These are phyloP conservation scores for Arthrinium phaeospermum DNA, from an alignment of 2,329 filamentous ascomycete genomes.

Conservation along the genomic window DNA sequence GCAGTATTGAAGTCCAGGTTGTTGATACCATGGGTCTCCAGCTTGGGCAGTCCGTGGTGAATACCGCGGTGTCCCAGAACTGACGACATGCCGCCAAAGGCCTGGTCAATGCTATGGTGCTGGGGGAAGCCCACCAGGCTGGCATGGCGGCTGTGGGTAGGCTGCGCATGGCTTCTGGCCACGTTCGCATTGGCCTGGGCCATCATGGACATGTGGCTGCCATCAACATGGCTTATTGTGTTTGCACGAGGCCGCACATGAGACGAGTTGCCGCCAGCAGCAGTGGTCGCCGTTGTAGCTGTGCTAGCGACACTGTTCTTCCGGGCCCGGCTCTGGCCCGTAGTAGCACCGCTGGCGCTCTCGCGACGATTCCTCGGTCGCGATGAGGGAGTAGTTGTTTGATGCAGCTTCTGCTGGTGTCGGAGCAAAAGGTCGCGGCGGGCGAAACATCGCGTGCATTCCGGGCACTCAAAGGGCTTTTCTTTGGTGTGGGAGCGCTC, in stretches of 20 bases:
- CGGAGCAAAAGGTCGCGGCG: slow-evolving; percentile 88
- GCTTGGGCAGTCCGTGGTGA: slow-evolving; percentile 74
- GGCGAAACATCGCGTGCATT: slow-evolving; percentile 94
- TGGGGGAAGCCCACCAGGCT: slow-evolving; percentile 73
- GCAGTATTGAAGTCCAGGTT: slow-evolving; percentile 69
- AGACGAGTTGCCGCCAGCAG: slow-evolving; percentile 57
- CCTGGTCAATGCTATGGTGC: slow-evolving; percentile 59
- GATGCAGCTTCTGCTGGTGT: slow-evolving; percentile 98
- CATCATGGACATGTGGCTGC: slow-evolving; percentile 74
- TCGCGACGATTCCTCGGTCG: slow-evolving; percentile 88
- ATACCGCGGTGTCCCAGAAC: slow-evolving; percentile 70
- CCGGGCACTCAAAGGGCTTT: slow-evolving; percentile 96
- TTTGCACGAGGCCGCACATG: slow-evolving; percentile 87
- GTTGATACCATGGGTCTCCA: slow-evolving; percentile 78
- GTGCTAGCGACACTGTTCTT: slow-evolving; percentile 86
- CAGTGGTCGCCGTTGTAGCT: slow-evolving; percentile 50
- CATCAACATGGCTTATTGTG: slow-evolving; percentile 93
- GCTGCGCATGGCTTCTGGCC: slow-evolving; percentile 52
- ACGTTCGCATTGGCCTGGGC: slow-evolving; percentile 63
- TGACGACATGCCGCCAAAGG: slow-evolving; percentile 76
- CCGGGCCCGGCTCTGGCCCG: slow-evolving; percentile 75
- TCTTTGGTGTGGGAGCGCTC: slow-evolving; percentile 77
- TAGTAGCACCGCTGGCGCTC: slow-evolving; percentile 77
- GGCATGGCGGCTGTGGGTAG: slow-evolving; percentile 72
- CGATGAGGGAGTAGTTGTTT: slow-evolving; percentile 86